Percentiles rank a stretch among this genome's conserved stretches.
phyloP scores from a whole-genome alignment of 371 early-diverging fungal genomes.

The Mucor plumbeus region DNA sequence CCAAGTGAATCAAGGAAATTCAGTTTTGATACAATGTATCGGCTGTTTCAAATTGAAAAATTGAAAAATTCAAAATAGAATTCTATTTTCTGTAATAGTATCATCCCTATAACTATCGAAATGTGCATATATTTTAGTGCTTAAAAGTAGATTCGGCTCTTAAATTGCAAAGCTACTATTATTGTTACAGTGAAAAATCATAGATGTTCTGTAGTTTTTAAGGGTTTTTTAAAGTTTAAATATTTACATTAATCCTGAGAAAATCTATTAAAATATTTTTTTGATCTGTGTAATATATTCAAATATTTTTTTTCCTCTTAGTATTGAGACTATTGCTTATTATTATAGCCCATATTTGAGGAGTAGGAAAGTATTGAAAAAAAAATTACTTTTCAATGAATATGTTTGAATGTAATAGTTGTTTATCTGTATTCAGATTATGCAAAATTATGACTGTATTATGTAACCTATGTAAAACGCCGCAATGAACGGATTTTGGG shows the following conservation, averaged over 20 bases:
- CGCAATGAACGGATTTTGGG: neutral
- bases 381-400: too few species aligned
- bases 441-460: too few species aligned
- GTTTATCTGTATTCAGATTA: neutral
- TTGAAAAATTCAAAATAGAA: neutral
- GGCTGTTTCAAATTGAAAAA: neutral
- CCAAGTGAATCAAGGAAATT: neutral
- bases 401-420: too few species aligned
- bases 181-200: neutral
- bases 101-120: neutral
- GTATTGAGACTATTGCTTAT: too few species aligned
- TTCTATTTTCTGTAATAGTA: neutral
- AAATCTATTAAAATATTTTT: neutral
- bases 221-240: neutral
- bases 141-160: neutral
- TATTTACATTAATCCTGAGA: neutral
- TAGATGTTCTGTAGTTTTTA: neutral
- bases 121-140: too few species aligned
- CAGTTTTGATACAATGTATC: neutral
- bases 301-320: neutral
- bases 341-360: too few species aligned
- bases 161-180: neutral
- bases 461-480: neutral
- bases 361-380: too few species aligned
- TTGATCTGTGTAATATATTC: neutral